phyloP scores from a whole-genome alignment of 768 basidiomycete species.

The Podaxis sp. region DNA sequence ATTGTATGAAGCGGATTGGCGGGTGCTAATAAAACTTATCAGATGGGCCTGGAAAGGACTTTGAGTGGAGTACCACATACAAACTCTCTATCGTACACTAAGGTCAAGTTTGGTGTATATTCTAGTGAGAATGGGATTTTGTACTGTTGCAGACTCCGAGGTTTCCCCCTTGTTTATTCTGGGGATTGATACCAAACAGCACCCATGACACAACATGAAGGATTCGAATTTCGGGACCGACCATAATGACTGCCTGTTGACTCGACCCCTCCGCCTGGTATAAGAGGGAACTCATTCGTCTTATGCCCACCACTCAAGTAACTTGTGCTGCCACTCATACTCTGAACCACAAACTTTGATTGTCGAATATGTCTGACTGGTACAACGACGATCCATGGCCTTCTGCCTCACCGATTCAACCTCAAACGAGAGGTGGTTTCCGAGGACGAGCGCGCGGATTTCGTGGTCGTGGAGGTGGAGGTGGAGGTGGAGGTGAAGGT shows the following conservation, averaged over 20 bases:
- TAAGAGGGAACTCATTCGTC: neutral
- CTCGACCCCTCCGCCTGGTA: conserved; percentile 33
- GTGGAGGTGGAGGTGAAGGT: conserved; percentile 13
- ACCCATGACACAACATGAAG: neutral
- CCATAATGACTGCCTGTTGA: neutral
- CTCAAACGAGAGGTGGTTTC: neutral
- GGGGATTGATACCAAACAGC: neutral
- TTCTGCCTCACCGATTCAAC: neutral
- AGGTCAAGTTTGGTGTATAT: neutral
- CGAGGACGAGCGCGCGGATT: conserved; percentile 5
- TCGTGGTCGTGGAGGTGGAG: neutral
- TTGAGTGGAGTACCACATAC: conserved; percentile 47
- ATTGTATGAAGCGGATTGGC: neutral
- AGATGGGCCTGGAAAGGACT: conserved; percentile 45
- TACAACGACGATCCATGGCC: neutral
- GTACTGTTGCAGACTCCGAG: too few species aligned
- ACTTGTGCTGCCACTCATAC: neutral
- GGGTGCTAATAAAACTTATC: neutral
- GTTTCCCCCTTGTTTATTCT: too few species aligned
- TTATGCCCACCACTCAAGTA: neutral
- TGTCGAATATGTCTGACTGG: neutral
- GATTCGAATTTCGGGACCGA: too few species aligned
- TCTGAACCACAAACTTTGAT: neutral
- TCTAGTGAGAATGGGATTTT: too few species aligned
- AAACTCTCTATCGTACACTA: conserved; percentile 38